Evolutionary conservation across 2,329 filamentous ascomycete genomes (phyloP).

Genomic region (Calonectria multiphialidica): DNA sequence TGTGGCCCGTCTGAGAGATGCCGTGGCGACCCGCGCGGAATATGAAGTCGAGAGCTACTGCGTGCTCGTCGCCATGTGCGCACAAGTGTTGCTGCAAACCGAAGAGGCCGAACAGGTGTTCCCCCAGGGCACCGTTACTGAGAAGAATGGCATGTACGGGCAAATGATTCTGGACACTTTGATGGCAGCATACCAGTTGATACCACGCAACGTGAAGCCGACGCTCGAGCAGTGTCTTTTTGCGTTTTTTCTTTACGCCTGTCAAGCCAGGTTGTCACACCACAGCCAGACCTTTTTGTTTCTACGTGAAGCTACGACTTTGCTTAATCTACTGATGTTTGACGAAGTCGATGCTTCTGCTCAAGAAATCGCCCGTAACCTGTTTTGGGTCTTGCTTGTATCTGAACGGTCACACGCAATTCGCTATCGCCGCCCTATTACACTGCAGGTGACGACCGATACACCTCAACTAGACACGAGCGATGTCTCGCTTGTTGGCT

Average conservation of each 20-base stretch:
- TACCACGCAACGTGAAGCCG: conserved; percentile 49
- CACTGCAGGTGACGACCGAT: conserved; percentile 55
- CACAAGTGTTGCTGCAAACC: conserved; percentile 56
- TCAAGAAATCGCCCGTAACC: conserved; percentile 46
- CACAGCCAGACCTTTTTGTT: conserved; percentile 58
- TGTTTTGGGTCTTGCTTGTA: conserved; percentile 59
- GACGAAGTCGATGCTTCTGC: conserved; percentile 42
- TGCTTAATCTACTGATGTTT: conserved; percentile 50
- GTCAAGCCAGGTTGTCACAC: conserved; percentile 55
- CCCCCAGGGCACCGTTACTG: conserved; percentile 47
- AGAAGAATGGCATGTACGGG: conserved; percentile 54
- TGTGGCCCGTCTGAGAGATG: conserved; percentile 45
- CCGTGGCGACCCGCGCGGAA: conserved; percentile 37
- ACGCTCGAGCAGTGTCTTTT: conserved; percentile 54
- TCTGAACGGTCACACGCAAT: conserved; percentile 60
- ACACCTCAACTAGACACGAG: conserved; percentile 48
- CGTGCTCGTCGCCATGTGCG: conserved; percentile 53
- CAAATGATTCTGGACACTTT: conserved; percentile 53
- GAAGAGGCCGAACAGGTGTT: conserved; percentile 50
- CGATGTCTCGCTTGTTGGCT: conserved; percentile 50
- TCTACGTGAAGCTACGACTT: conserved; percentile 56
- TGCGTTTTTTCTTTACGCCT: conserved; percentile 59
- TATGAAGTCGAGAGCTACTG: conserved; percentile 50
- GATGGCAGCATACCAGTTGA: conserved; percentile 48
- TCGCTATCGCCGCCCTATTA: conserved; percentile 57